These are phyloP conservation scores for Cardamine resedifolia DNA, from an alignment of 345 rosid species.

Conservation along the genomic window DNA sequence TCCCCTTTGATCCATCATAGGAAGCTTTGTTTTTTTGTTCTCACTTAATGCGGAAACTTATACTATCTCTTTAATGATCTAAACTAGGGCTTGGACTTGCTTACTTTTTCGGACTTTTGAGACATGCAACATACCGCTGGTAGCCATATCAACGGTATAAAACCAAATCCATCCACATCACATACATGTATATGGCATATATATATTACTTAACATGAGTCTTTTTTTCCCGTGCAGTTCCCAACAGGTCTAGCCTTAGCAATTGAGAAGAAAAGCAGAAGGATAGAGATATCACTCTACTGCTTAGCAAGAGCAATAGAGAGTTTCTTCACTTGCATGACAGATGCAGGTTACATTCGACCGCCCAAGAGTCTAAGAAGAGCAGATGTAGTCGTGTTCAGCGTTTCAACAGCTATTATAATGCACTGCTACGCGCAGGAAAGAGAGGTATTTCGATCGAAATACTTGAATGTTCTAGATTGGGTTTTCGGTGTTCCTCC, in stretches of 20 bases:
- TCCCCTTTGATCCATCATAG: no score
- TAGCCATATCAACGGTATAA: slow-evolving; percentile 77
- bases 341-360: slow-evolving; percentile 64
- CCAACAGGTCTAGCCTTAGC: slow-evolving; percentile 84
- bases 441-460: slow-evolving; percentile 91
- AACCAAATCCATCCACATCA: slow-evolving; percentile 1
- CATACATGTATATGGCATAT: not conserved
- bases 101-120: slow-evolving; percentile 70
- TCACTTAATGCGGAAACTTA: not conserved
- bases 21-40: not conserved
- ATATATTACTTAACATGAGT: not conserved
- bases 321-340: slow-evolving; percentile 82
- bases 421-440: slow-evolving; percentile 96
- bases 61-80: not conserved
- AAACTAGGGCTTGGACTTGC: slow-evolving; percentile 84
- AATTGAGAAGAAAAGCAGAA: slow-evolving; percentile 90
- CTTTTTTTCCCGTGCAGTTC: slow-evolving; percentile 51
- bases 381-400: slow-evolving; percentile 81
- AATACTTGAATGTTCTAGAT: slow-evolving; percentile 87
- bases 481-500: slow-evolving; percentile 96
- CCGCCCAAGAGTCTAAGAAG: slow-evolving; percentile 56
- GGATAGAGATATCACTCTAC: slow-evolving; percentile 91
- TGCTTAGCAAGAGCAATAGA: slow-evolving; percentile 94
- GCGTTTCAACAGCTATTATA: slow-evolving; percentile 81
- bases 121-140: slow-evolving; percentile 73